Percentiles rank a stretch among this genome's conserved stretches.
Evolutionary conservation across 2,329 filamentous ascomycete species (phyloP).

Genomic region (Pestalotiopsis sp.): DNA sequence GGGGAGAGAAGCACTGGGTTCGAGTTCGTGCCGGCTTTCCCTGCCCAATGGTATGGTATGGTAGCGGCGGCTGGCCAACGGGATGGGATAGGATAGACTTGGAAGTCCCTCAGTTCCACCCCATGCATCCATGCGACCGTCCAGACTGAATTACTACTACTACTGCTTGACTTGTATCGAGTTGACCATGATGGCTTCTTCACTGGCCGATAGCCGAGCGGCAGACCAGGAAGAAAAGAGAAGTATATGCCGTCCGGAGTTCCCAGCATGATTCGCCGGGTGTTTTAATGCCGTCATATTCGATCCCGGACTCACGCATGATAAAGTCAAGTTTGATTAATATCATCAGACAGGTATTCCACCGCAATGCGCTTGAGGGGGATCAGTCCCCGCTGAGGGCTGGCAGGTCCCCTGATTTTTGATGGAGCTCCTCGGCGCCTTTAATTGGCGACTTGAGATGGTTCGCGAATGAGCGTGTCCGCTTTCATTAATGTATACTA

Average conservation of each 20-base stretch:
- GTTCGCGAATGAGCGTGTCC: not conserved
- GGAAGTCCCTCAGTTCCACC: not conserved
- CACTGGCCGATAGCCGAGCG: not conserved
- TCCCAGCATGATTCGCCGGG: not conserved
- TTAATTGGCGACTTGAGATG: not conserved
- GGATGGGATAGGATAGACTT: not conserved
- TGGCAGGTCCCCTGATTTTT: slow-evolving; percentile 1
- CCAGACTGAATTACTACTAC: not conserved
- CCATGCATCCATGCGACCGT: not conserved
- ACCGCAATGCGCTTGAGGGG: not conserved
- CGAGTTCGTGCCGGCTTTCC: not conserved
- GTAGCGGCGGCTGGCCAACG: too few relatives aligned
- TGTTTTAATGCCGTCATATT: not conserved
- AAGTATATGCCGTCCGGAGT: not conserved
- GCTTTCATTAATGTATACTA: not conserved
- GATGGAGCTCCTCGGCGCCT: not conserved
- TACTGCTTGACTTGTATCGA: not conserved
- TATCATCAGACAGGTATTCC: not conserved
- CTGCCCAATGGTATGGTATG: not conserved
- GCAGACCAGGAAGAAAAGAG: not conserved
- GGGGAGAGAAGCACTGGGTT: not conserved
- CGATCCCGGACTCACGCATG: not conserved
- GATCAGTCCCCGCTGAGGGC: slow-evolving; percentile 1
- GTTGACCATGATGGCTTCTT: not conserved
- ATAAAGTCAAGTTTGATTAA: slow-evolving; percentile 6